Conservation (phyloP, 345 rosid species). For the Citrus medica region DNA sequence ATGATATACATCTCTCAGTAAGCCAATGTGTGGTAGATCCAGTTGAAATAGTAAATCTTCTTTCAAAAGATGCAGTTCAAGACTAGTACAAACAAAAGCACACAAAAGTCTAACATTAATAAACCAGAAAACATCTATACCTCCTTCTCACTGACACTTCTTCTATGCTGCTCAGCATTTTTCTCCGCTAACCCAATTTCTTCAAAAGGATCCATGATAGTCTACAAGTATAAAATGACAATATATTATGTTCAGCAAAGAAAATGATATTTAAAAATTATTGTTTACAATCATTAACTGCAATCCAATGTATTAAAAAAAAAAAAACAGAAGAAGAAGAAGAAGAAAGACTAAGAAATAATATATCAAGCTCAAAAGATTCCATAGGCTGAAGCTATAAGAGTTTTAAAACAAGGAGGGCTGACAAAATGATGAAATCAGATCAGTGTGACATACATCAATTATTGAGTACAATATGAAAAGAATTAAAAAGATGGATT, state of each 20-base stretch:
- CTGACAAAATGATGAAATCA: neutral
- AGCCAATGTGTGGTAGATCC: neutral
- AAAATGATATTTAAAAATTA: neutral
- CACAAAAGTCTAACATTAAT: neutral
- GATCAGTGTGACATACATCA: neutral
- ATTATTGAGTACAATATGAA: neutral
- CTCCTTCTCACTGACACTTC: slow-evolving; percentile 90
- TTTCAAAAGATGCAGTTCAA: neutral
- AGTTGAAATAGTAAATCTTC: neutral
- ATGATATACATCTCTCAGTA: neutral
- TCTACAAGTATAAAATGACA: slow-evolving; percentile 28
- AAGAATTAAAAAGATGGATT: neutral
- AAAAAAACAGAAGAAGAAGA: no score
- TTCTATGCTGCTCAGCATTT: slow-evolving; percentile 79
- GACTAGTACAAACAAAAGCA: neutral
- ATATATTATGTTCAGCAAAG: slow-evolving; percentile 7
- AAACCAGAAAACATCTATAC: slow-evolving; percentile 27
- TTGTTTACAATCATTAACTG: slow-evolving; percentile 6
- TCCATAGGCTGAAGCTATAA: neutral
- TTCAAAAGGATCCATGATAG: slow-evolving; percentile 85
- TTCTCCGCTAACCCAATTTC: slow-evolving; percentile 67
- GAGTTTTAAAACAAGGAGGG: neutral
- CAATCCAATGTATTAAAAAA: neutral
- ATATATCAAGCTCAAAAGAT: neutral
- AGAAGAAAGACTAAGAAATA: neutral